Base-by-base conservation (phyloP, 495 filamentous ascomycete genomes). In the Pyronema omphalodes region DNA sequence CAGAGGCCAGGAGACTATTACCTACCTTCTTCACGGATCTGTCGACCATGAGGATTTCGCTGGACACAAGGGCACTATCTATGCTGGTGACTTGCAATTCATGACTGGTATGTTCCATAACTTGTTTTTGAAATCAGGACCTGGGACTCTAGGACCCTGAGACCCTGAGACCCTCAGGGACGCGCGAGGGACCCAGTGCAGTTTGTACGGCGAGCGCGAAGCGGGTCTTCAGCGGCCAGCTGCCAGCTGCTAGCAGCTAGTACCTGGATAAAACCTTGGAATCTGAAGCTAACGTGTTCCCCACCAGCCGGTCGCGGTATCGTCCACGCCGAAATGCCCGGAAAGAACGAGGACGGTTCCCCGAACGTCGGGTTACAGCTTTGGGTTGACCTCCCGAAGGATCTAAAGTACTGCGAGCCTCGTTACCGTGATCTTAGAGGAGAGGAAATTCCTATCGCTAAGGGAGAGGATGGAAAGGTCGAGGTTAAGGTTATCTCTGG, bases 21-120 rank as follows among this genome's bases (percentile, higher is more conserved):
- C 91, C 11, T 98, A 95, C 67, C 71, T 95, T 2, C 71, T 95
- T 0, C 66, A 73, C 1, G 89, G 89, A 51, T 85, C 74, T 0
- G 80, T 94, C 54, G 89, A 95, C 70, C 89, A 96, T 60, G 91
- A 95, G 70, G 89, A 96, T 62, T 96, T 96, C 55, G 83, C 86
- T 1, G 91, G 91, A 3, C 82, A 93, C 70, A 75, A 74, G 37
- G 91, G 88, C 47, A 88, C 83, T 5, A 89, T 98, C 57, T 75
- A 82, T 49, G 67, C 81, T 0, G 89, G 89, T 3, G 91, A 93
- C 55, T 67, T 96, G 41, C 89, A 96, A 65, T 96, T 96, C 76
- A 96, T 96, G 89, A 95, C 50, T 12, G 39, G 39, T 41, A 41
- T 2, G 39, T 12, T 5, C 23, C 23, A 2, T 29, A 29, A 29